These are phyloP conservation scores for Ophiostoma sp. DNA, from an alignment of 2,329 filamentous ascomycete species.

Conservation along the genomic window DNA sequence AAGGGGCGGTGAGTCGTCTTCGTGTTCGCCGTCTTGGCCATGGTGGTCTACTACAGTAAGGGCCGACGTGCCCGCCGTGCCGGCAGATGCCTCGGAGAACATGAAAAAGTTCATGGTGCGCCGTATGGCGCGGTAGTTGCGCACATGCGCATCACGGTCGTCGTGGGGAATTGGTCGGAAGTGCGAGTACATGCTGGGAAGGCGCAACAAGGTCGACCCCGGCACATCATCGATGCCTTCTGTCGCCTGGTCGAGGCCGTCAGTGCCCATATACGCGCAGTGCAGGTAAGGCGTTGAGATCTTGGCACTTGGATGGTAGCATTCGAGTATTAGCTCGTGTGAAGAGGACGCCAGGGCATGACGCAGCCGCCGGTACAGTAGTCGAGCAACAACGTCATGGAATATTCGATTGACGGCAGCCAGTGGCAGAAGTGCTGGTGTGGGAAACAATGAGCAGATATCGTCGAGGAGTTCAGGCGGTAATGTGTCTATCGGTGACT, in stretches of 20 bases:
- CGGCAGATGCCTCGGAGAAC: conserved; percentile 25
- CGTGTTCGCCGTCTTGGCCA: conserved; percentile 14
- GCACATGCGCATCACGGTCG: conserved; percentile 36
- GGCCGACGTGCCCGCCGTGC: neutral
- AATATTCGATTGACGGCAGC: conserved; percentile 33
- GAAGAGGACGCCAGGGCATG: conserved; percentile 52
- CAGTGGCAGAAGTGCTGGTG: conserved; percentile 31
- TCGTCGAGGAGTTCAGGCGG: conserved; percentile 33
- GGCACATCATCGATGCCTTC: conserved; percentile 33
- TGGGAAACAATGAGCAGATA: conserved; percentile 32
- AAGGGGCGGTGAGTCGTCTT: conserved; percentile 2
- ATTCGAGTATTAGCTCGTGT: conserved; percentile 69
- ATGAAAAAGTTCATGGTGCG: conserved; percentile 17
- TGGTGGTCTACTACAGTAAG: neutral
- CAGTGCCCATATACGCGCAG: conserved; percentile 62
- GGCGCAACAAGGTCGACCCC: conserved; percentile 36
- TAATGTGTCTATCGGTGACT: conserved; percentile 8
- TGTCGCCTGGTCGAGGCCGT: conserved; percentile 47
- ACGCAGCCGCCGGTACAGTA: conserved; percentile 33
- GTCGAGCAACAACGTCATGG: conserved; percentile 30
- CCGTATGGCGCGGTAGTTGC: conserved; percentile 20
- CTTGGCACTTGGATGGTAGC: conserved; percentile 67
- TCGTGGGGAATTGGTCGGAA: conserved; percentile 61
- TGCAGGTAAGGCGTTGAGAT: conserved; percentile 61
- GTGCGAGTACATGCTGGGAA: conserved; percentile 60